Percentiles rank a stretch among this genome's conserved stretches.
Evolutionary conservation across 228 moss, liverwort and hornwort genomes (phyloP).

Genomic region (Sphagnum magellanicum): DNA sequence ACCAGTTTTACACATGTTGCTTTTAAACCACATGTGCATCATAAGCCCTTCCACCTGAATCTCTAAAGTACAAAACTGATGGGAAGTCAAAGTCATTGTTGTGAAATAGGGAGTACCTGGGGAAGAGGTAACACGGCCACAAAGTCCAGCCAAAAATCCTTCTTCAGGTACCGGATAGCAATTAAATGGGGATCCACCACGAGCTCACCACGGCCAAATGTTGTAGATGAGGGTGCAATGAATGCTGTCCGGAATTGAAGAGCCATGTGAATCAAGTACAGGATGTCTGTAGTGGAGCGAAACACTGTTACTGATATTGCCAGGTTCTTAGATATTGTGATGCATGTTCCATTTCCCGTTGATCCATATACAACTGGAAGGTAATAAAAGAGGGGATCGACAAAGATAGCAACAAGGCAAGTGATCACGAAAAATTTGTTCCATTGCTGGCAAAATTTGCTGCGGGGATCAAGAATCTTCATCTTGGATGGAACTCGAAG

Average conservation of each 20-base stretch:
- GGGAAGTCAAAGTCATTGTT: neutral
- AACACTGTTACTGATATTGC: slow-evolving; percentile 69
- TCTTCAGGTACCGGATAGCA: slow-evolving; percentile 47
- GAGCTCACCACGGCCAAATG: slow-evolving; percentile 77
- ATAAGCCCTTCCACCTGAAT: neutral
- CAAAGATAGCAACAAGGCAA: slow-evolving; percentile 80
- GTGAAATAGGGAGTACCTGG: slow-evolving; percentile 35
- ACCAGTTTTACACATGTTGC: neutral
- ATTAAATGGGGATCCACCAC: slow-evolving; percentile 60
- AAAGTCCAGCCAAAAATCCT: slow-evolving; percentile 74
- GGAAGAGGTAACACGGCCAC: slow-evolving; percentile 81
- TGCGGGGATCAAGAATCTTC: slow-evolving; percentile 58
- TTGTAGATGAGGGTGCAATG: slow-evolving; percentile 56
- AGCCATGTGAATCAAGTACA: slow-evolving; percentile 69
- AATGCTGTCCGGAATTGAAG: slow-evolving; percentile 76
- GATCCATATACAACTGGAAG: slow-evolving; percentile 35
- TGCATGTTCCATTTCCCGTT: slow-evolving; percentile 23
- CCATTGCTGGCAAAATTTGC: slow-evolving; percentile 49
- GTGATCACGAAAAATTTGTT: slow-evolving; percentile 75
- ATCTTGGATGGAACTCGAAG: slow-evolving; percentile 12
- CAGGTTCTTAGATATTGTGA: slow-evolving; percentile 37
- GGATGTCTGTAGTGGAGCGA: slow-evolving; percentile 72
- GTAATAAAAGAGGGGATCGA: slow-evolving; percentile 92
- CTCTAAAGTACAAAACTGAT: neutral
- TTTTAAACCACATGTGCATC: neutral